These are phyloP conservation scores for Xylaria cubensis DNA, from an alignment of 495 filamentous ascomycete genomes.

Conservation along the genomic window DNA sequence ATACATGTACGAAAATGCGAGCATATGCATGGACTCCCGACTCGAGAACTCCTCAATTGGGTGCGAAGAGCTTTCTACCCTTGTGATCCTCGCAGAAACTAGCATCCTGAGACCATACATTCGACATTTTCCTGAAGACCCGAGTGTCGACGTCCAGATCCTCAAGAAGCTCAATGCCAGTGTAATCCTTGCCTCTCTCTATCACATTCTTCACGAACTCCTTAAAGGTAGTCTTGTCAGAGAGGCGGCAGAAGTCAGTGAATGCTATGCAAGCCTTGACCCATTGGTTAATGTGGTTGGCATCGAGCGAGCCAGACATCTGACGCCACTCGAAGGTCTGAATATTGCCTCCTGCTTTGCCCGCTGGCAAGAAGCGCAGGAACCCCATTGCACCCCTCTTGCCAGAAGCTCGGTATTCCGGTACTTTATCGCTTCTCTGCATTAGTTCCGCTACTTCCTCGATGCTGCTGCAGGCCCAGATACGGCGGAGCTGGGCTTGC, in stretches of 20 bases:
- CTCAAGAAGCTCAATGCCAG: slow-evolving; percentile 2
- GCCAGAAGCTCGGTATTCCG: background rate
- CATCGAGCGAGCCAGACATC: slow-evolving; percentile 34
- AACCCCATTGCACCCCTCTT: slow-evolving; percentile 30
- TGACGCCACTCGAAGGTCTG: slow-evolving; percentile 40
- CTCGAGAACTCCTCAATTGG: background rate
- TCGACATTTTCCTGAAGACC: slow-evolving; percentile 2
- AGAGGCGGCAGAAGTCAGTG: slow-evolving; percentile 34
- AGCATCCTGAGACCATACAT: background rate
- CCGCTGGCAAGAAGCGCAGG: slow-evolving; percentile 26
- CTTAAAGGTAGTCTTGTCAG: slow-evolving; percentile 9
- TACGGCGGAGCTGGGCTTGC: slow-evolving; percentile 23
- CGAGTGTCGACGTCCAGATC: background rate
- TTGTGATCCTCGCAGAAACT: background rate
- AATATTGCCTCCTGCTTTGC: slow-evolving; percentile 26
- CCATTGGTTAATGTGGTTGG: slow-evolving; percentile 34
- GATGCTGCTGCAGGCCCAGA: slow-evolving; percentile 30
- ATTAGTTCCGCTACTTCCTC: slow-evolving; percentile 26
- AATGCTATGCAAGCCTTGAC: slow-evolving; percentile 28
- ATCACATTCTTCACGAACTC: background rate
- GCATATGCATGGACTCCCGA: background rate
- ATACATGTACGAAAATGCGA: background rate
- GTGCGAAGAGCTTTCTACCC: slow-evolving; percentile 8
- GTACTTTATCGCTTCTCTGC: background rate
- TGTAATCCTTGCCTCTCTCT: background rate